Conservation (phyloP, 805 yeast genomes). For the Saturnispora quitensis region DNA sequence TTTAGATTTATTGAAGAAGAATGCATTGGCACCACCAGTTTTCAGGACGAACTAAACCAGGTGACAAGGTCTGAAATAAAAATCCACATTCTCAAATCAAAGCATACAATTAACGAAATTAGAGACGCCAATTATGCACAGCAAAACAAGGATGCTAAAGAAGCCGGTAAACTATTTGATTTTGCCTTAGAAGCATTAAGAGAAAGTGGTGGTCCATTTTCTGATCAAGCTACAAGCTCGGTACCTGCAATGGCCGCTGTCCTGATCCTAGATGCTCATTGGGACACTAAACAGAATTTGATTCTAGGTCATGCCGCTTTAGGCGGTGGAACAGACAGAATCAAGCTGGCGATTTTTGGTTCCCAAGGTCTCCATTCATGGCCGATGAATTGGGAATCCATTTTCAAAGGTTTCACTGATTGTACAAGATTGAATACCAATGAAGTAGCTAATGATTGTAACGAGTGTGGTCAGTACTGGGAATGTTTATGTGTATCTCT, state of each 20-base stretch:
- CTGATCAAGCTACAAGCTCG: slow-evolving; percentile 22
- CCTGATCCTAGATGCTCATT: slow-evolving; percentile 74
- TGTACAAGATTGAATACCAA: slow-evolving; percentile 48
- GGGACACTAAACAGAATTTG: slow-evolving; percentile 51
- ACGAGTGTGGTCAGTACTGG: slow-evolving; percentile 82
- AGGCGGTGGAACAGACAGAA: slow-evolving; percentile 72
- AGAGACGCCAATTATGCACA: slow-evolving; percentile 78
- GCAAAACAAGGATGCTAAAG: slow-evolving; percentile 64
- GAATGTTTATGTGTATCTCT: slow-evolving; percentile 77
- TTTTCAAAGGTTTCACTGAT: slow-evolving; percentile 64
- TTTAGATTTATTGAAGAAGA: slow-evolving; percentile 69
- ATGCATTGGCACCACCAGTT: slow-evolving; percentile 42
- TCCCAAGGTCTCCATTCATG: slow-evolving; percentile 86
- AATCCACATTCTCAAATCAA: slow-evolving; percentile 65
- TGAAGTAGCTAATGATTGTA: slow-evolving; percentile 86
- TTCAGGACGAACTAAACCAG: slow-evolving; percentile 29
- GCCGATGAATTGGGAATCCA: slow-evolving; percentile 75
- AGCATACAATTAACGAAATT: slow-evolving; percentile 59
- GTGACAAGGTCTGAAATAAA: slow-evolving; percentile 53
- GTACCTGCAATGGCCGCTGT: slow-evolving; percentile 75
- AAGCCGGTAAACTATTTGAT: slow-evolving; percentile 67
- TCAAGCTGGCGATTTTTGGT: slow-evolving; percentile 85
- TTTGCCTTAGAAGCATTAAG: slow-evolving; percentile 71
- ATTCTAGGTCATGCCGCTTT: slow-evolving; percentile 87
- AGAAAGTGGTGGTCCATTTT: slow-evolving; percentile 47